These are phyloP conservation scores for Neopestalotiopsis rosae DNA, from an alignment of 2,329 filamentous ascomycete species.

Conservation along the genomic window DNA sequence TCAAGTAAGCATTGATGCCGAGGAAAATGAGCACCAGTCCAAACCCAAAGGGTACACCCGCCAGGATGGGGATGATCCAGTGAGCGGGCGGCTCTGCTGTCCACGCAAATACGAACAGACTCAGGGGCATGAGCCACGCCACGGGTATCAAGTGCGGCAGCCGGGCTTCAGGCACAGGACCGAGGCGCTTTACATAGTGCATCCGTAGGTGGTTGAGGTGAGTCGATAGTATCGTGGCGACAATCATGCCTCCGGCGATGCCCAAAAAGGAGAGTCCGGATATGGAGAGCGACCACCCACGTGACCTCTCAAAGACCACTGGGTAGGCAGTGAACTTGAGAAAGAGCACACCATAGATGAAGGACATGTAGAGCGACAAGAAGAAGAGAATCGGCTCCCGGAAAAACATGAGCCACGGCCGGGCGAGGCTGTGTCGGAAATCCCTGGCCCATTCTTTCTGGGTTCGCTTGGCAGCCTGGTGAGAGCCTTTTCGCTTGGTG, in stretches of 20 bases:
- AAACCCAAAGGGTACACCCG: slow-evolving; percentile 8
- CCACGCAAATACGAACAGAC: slow-evolving; percentile 17
- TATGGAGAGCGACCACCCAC: slow-evolving; percentile 46
- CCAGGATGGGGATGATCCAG: slow-evolving; percentile 11
- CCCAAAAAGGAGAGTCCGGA: slow-evolving; percentile 51
- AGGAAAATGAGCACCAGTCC: slow-evolving; percentile 30
- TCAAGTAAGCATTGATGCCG: slow-evolving; percentile 46
- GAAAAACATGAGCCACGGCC: slow-evolving; percentile 48
- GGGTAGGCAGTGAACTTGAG: slow-evolving; percentile 52
- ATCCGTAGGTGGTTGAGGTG: slow-evolving; percentile 27
- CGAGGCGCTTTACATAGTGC: not conserved
- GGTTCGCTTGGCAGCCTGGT: slow-evolving; percentile 41
- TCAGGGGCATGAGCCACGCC: slow-evolving; percentile 11
- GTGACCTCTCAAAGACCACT: slow-evolving; percentile 49
- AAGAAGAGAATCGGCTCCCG: slow-evolving; percentile 53
- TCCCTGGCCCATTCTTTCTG: slow-evolving; percentile 33
- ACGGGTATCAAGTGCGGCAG: slow-evolving; percentile 11
- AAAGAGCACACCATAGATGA: slow-evolving; percentile 52
- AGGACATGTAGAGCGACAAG: slow-evolving; percentile 49
- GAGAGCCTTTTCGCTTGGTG: slow-evolving; percentile 34
- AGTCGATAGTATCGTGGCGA: slow-evolving; percentile 11
- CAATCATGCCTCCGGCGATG: slow-evolving; percentile 48
- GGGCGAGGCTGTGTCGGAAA: slow-evolving; percentile 18
- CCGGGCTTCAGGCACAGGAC: slow-evolving; percentile 14
- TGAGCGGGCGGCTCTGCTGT: slow-evolving; percentile 12